Evolutionary conservation across 306 rosid species (phyloP).

Genomic region (Canavalia ensiformis): DNA sequence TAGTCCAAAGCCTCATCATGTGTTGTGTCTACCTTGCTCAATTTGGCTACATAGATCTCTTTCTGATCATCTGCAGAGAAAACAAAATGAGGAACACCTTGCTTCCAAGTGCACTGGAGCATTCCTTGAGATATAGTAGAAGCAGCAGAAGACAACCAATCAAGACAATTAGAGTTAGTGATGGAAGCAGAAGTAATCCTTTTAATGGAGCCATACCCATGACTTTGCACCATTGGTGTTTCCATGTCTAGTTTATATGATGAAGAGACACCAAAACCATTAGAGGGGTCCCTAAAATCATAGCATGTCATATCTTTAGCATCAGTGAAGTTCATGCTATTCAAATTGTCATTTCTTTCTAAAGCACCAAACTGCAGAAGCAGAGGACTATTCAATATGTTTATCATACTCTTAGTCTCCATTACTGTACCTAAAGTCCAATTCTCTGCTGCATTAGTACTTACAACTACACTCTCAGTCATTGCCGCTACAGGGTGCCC

Average conservation of each 20-base stretch:
- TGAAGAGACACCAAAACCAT: slow-evolving; percentile 52
- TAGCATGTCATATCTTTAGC: not conserved
- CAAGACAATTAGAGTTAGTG: slow-evolving; percentile 55
- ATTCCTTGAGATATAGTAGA: slow-evolving; percentile 16
- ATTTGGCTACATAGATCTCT: slow-evolving; percentile 20
- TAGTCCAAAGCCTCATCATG: not conserved
- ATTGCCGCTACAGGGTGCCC: not conserved
- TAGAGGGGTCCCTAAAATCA: slow-evolving; percentile 49
- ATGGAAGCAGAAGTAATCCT: slow-evolving; percentile 47
- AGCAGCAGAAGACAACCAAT: slow-evolving; percentile 53
- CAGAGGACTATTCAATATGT: slow-evolving; percentile 22
- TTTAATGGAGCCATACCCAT: slow-evolving; percentile 48
- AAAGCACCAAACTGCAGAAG: slow-evolving; percentile 5
- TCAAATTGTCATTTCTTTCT: slow-evolving; percentile 1
- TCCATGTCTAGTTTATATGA: slow-evolving; percentile 48
- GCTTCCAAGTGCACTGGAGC: slow-evolving; percentile 28
- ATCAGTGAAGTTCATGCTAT: slow-evolving; percentile 1
- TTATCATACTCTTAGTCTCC: slow-evolving; percentile 27
- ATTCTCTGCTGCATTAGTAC: not conserved
- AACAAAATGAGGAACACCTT: slow-evolving; percentile 27
- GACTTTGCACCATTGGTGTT: slow-evolving; percentile 48
- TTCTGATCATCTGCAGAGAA: slow-evolving; percentile 31
- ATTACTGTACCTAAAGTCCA: slow-evolving; percentile 22
- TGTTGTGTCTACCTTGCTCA: not conserved
- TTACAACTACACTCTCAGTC: not conserved